Percentiles rank a stretch among this genome's conserved stretches.
Conservation (phyloP, 305 asterid genomes). For the Lippia alba region DNA sequence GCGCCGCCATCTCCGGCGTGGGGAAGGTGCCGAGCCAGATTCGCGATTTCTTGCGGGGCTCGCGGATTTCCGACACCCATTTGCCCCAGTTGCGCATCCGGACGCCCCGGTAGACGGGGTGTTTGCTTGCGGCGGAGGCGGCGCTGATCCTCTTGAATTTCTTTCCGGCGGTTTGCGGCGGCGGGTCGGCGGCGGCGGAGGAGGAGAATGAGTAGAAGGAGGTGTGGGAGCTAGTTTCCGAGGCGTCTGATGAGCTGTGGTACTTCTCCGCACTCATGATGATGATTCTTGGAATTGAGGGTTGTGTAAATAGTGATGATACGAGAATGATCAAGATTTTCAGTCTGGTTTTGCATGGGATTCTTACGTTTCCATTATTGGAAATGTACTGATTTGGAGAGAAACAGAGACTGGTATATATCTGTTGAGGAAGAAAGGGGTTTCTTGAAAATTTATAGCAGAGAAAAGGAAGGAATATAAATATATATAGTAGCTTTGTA, state of each 20-base stretch:
- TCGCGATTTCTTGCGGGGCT: conserved; percentile 86
- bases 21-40: conserved; percentile 87
- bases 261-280: conserved; percentile 19
- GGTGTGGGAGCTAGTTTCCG: conserved; percentile 19
- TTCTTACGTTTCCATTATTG: conserved; percentile 32
- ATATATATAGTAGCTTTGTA: conserved; percentile 27
- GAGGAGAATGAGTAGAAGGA: conserved; percentile 26
- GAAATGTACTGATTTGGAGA: conserved; percentile 42
- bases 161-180: conserved; percentile 35
- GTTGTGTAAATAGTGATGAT: conserved; percentile 7
- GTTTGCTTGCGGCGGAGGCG: conserved; percentile 41
- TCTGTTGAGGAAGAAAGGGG: not conserved
- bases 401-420: not conserved
- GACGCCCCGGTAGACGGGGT: conserved; percentile 76
- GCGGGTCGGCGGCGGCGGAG: not conserved
- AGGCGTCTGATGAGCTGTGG: conserved; percentile 13
- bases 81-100: conserved; percentile 93
- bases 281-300: conserved; percentile 10
- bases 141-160: conserved; percentile 59
- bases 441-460: conserved; percentile 15
- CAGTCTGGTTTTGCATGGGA: conserved; percentile 18
- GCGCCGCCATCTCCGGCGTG: conserved; percentile 88
- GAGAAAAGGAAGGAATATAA: conserved; percentile 39
- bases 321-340: too few relatives aligned
- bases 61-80: conserved; percentile 92